Evolutionary conservation across 371 early-diverging fungal species (phyloP).

Genomic region (Dichotomocladium elegans): DNA sequence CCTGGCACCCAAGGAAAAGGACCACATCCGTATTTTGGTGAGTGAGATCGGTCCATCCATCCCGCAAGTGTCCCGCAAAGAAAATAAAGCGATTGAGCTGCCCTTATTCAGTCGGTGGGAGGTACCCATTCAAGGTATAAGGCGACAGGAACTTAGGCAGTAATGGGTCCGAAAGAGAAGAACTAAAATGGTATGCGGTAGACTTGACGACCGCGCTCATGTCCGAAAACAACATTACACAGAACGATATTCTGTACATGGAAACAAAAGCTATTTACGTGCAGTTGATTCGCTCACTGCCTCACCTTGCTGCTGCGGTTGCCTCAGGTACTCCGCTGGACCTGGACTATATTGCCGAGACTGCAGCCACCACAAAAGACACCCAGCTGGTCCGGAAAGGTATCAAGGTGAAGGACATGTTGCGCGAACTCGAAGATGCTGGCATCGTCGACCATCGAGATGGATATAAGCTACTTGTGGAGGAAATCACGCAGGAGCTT

Average conservation of each 20-base stretch:
- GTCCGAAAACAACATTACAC: conserved; percentile 84
- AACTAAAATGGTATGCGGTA: neutral
- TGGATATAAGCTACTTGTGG: conserved; percentile 74
- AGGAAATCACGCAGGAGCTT: conserved; percentile 86
- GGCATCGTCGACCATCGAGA: conserved; percentile 78
- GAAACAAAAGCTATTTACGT: conserved; percentile 93
- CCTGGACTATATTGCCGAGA: conserved; percentile 76
- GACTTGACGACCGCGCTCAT: conserved; percentile 55
- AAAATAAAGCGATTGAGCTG: conserved; percentile 80
- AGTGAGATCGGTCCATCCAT: conserved; percentile 80
- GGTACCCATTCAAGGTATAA: conserved; percentile 81
- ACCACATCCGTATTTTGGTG: conserved; percentile 74
- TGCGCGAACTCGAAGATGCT: conserved; percentile 76
- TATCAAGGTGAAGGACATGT: conserved; percentile 90
- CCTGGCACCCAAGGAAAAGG: conserved; percentile 75
- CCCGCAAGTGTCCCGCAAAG: conserved; percentile 75
- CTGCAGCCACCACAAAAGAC: conserved; percentile 85
- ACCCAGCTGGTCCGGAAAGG: conserved; percentile 84
- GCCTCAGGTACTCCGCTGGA: no score
- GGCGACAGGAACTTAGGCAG: neutral
- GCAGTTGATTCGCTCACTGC: conserved; percentile 81
- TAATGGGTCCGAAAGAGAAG: neutral
- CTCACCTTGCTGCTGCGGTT: conserved; percentile 48
- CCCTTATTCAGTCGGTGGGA: conserved; percentile 92
- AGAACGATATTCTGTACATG: conserved; percentile 91